Evolutionary conservation across 2,329 filamentous ascomycete genomes (phyloP).

Genomic region (Chaetomium sp.): DNA sequence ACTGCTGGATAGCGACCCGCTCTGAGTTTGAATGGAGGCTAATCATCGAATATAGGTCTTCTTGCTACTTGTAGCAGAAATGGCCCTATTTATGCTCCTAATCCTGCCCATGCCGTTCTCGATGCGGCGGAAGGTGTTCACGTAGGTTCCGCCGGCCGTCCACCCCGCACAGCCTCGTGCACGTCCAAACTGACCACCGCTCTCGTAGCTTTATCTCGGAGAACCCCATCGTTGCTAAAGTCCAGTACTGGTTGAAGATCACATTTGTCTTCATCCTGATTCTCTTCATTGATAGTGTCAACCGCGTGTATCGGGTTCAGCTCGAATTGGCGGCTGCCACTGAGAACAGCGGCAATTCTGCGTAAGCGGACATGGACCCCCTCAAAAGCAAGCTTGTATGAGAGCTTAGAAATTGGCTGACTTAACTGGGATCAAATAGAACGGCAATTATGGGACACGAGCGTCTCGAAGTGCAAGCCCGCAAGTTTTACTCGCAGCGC

Average conservation of each 20-base stretch:
- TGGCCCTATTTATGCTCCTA: constrained; percentile 71
- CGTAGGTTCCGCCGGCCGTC: constrained; percentile 35
- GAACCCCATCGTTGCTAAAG: constrained; percentile 74
- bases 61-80: constrained; percentile 74
- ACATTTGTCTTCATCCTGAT: constrained; percentile 99
- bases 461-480: constrained; percentile 95
- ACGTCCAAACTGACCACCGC: constrained; percentile 1
- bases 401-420: not conserved
- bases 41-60: constrained; percentile 57
- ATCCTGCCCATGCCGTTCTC: constrained; percentile 85
- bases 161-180: too few relatives aligned
- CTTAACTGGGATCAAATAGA: constrained; percentile 28
- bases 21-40: not conserved
- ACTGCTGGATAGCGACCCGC: not conserved
- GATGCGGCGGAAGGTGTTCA: constrained; percentile 77
- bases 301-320: constrained; percentile 93
- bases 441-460: constrained; percentile 79
- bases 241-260: constrained; percentile 98
- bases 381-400: too few relatives aligned
- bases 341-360: constrained; percentile 47
- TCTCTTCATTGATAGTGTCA: constrained; percentile 93
- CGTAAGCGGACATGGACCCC: constrained; percentile 35
- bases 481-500: constrained; percentile 99
- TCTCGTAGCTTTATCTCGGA: constrained; percentile 78
- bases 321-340: constrained; percentile 70